Base-by-base conservation (phyloP, 306 rosid genomes). In the Ormosia semicastrata region DNA sequence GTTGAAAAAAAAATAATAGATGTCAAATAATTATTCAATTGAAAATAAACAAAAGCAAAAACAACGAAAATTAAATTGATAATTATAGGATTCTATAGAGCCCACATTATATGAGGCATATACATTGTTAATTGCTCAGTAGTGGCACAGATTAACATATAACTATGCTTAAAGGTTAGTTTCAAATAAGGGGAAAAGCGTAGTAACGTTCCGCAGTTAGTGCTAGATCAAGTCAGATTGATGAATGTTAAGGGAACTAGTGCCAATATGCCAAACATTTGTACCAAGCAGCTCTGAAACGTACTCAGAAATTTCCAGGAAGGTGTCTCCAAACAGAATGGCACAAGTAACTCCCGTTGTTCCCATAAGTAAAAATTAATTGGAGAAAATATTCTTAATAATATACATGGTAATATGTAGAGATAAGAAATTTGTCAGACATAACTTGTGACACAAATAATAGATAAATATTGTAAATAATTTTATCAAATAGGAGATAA, bases 261-360 rank as follows among this genome's bases (percentile, higher is more conserved):
- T 36, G 81, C 29, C 56, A 77, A 54, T 83, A 12, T 62, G 75
- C 9, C 71, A 78, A 36, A 77, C 4, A 67, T 24, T 24, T 24
- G 57, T 24, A 36, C 17, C 49, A 82, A 73, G 4, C 43, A 71
- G 56, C 41, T 62, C 64, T 59, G 71, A 70, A 70, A 82, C 24
- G 57, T 2, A 56, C 37, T 62, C 10, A 76, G 85, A 80, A 83
- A 83, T 87, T 80, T 81, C 85, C 59, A 71, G 62, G 91, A 88
- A 88, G 87, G 84, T 83, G 83, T 77, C 80, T 73, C 54, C 60
- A 81, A 82, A 73, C 63, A 60, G 8, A 64, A 77, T 47, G 56
- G 47, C 78, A 77, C 67, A 73, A 77, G 62, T 37, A 77, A 59
- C 58, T 64, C 56, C 78, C 1, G 24, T 24, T 24, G 24, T 24